Base-by-base conservation (phyloP, 2,329 filamentous ascomycete species). In the Pseudogymnoascus sp. region DNA sequence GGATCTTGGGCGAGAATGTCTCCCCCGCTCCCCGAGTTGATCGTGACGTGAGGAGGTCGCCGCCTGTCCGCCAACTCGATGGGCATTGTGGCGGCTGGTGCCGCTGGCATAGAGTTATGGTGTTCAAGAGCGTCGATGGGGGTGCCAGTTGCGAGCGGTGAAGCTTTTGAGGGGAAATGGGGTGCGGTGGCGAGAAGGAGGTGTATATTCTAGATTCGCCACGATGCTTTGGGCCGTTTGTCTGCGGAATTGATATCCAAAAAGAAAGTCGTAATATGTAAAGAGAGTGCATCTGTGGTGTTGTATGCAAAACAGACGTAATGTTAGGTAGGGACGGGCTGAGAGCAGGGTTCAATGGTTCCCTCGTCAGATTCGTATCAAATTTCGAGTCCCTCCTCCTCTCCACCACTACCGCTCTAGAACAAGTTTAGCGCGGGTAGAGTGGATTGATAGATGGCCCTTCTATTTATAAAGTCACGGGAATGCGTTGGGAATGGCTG, bases 21-120 rank as follows among this genome's bases (percentile, higher is more conserved):
- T 67, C 83, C 79, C 67, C 77, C 79, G 60, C 69, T 70, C 54
- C 81, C 84, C 26, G 84, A 86, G 71, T 88, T 87, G 67, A 88
- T 79, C 64, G 84, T 83, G 65, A 88, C 83, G 68, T 87, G 85
- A 68, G 85, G 84, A 66, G 81, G 77, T 45, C 68, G 67, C 54
- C 61, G 62, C 21, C 11, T 42, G 18, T 47, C 63, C 12, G 21
- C 62, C 47, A 4, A 21, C 21, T 34, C 11, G 18, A 57, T 18
- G 8, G n/a, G 11, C 51, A 57, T 57, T 34, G n/a, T 57, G 16
- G 51, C 51, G 51, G 51, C 51, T 34, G 51, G 29, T 57, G 51
- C 51, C 29, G 51, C 51, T 57, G 29, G 29, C 5, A 34, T 14
- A 6, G 51, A 57, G 7, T 57, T n/a, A 34, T 6, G 51, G 29